Percentiles rank a stretch among this genome's conserved stretches.
Evolutionary conservation across 768 basidiomycete genomes (phyloP).

Genomic region (Fomitopsis serialis): DNA sequence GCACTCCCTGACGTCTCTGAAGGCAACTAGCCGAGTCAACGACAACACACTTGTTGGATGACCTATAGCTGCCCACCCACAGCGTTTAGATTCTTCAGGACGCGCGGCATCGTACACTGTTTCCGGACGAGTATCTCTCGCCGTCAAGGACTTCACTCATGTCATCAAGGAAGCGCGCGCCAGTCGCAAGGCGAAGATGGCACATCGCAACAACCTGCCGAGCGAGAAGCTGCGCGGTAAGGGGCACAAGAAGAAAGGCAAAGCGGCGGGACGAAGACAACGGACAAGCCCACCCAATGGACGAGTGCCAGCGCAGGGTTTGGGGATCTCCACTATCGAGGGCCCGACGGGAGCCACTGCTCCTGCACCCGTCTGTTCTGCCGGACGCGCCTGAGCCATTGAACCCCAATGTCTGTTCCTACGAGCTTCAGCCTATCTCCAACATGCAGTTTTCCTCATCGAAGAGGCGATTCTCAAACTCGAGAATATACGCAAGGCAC

Average conservation of each 20-base stretch:
- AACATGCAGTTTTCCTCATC: constrained; percentile 70
- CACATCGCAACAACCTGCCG: constrained; percentile 42
- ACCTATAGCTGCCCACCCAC: constrained; percentile 71
- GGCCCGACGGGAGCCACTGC: constrained; percentile 43
- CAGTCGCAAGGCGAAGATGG: constrained; percentile 56
- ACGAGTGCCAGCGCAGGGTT: constrained; percentile 38
- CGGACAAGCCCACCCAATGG: constrained; percentile 69
- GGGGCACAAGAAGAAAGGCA: constrained; percentile 48
- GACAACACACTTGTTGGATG: constrained; percentile 70
- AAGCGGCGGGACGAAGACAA: constrained; percentile 36
- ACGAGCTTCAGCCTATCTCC: constrained; percentile 78
- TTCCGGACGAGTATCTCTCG: constrained; percentile 82
- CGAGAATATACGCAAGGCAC: constrained; percentile 60
- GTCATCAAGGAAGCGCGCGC: constrained; percentile 76
- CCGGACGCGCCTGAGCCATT: constrained; percentile 83
- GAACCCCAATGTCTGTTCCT: constrained; percentile 82
- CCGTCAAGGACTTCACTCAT: constrained; percentile 76
- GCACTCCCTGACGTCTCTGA: constrained; percentile 15
- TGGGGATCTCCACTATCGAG: constrained; percentile 38
- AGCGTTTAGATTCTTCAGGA: constrained; percentile 78
- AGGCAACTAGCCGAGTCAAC: constrained; percentile 87
- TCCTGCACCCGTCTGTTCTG: constrained; percentile 66
- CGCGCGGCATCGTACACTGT: constrained; percentile 85
- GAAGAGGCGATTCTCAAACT: constrained; percentile 67
- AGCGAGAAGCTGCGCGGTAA: constrained; percentile 32